A percentile compares a stretch with the other conserved stretches of the same genome.
Evolutionary conservation across 352 stramenopile species (phyloP).

Genomic region (Phytopythium helicoides): DNA sequence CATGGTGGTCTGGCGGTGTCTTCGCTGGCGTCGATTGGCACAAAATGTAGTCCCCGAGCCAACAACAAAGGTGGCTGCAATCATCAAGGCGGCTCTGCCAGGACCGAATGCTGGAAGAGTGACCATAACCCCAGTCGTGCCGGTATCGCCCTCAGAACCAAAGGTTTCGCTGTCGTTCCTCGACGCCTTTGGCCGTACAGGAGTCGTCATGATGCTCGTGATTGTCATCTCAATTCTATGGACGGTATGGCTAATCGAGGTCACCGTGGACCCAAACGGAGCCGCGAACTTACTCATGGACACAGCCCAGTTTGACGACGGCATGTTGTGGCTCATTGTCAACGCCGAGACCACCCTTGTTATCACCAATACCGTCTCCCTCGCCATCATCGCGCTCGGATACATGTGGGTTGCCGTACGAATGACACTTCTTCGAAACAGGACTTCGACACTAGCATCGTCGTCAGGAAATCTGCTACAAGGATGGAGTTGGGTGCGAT

Average conservation of each 20-base stretch:
- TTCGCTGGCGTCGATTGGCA: no score
- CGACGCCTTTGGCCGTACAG: conserved; percentile 2
- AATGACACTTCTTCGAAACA: conserved; percentile 1
- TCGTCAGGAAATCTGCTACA: not conserved
- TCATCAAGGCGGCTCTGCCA: no score
- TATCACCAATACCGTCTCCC: not conserved
- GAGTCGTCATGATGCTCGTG: not conserved
- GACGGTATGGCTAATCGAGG: conserved; percentile 6
- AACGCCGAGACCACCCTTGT: not conserved
- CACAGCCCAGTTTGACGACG: conserved; percentile 10
- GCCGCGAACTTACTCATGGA: conserved; percentile 12
- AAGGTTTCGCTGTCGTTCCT: not conserved
- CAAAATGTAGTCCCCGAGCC: no score
- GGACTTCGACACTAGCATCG: not conserved
- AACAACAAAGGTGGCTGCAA: no score
- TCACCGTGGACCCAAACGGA: conserved; percentile 9
- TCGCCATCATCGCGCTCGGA: not conserved
- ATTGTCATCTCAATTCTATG: conserved; percentile 6
- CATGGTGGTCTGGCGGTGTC: not conserved
- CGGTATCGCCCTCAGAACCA: not conserved
- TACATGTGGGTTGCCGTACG: conserved; percentile 16
- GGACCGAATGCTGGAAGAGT: no score
- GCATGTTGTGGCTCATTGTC: conserved; percentile 11
- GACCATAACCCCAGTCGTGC: not conserved
- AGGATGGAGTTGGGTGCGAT: not conserved